Evolutionary conservation across 108 stramenopile genomes (phyloP).

Genomic region (Pseudonitzschia delicatissima): DNA sequence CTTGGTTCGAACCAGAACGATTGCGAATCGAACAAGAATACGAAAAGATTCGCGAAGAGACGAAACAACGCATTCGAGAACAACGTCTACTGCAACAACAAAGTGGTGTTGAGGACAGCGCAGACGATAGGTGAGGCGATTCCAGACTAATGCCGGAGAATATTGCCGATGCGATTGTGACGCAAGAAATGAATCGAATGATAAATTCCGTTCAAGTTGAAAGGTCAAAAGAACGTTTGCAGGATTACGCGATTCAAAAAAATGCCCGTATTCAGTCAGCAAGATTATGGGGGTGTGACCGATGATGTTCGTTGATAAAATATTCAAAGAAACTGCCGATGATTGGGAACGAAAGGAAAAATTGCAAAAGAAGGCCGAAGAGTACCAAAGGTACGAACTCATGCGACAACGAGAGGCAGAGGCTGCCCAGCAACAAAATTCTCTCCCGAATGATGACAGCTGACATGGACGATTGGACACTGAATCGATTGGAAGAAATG

Average conservation of each 20-base stretch:
- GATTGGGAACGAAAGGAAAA: constrained; percentile 28
- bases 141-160: constrained; percentile 29
- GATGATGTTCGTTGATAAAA: constrained; percentile 19
- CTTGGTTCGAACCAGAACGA: constrained; percentile 42
- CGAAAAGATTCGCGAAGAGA: constrained; percentile 23
- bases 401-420: constrained; percentile 17
- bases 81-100: constrained; percentile 25
- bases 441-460: not conserved
- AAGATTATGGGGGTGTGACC: constrained; percentile 7
- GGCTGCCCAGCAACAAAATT: not conserved
- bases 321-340: constrained; percentile 33
- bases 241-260: constrained; percentile 25
- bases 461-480: constrained; percentile 41
- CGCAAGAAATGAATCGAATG: constrained; percentile 43
- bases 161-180: constrained; percentile 27
- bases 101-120: constrained; percentile 6
- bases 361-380: constrained; percentile 16
- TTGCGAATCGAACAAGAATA: constrained; percentile 25
- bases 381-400: constrained; percentile 27
- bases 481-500: constrained; percentile 43
- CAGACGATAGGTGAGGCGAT: not conserved
- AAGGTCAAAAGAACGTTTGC: constrained; percentile 29
- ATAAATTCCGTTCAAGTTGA: constrained; percentile 18
- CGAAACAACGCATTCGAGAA: constrained; percentile 19
- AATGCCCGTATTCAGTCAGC: constrained; percentile 11